Percentiles rank a stretch among this genome's conserved stretches.
phyloP scores from a whole-genome alignment of 345 rosid genomes.

The Salix viminalis region DNA sequence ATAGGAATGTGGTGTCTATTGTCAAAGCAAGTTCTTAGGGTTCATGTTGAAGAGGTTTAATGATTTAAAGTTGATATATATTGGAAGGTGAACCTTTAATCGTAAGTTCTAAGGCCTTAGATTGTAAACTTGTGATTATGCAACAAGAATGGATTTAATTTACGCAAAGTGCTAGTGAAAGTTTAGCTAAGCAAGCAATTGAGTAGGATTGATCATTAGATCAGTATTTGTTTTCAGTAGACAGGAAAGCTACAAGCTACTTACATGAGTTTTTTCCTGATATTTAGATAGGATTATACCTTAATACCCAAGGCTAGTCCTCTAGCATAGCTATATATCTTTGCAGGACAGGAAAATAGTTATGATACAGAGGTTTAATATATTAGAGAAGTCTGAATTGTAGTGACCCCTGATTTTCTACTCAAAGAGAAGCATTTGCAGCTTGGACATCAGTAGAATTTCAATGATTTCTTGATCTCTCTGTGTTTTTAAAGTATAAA shows the following conservation, averaged over 20 bases:
- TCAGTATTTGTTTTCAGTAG: background rate
- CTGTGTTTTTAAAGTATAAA: background rate
- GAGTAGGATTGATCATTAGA: conserved; percentile 14
- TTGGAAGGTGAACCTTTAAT: conserved; percentile 24
- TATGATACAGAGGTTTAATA: background rate
- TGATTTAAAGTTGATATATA: conserved; percentile 29
- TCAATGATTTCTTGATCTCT: background rate
- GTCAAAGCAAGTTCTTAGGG: conserved; percentile 25
- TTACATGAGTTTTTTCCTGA: background rate
- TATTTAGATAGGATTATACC: conserved; percentile 8
- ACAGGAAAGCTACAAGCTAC: conserved; percentile 7
- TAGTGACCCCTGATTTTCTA: background rate
- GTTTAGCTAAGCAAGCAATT: conserved; percentile 22
- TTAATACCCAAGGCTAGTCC: background rate
- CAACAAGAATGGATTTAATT: conserved; percentile 21
- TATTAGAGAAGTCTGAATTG: background rate
- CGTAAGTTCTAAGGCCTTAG: conserved; percentile 27
- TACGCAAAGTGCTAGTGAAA: conserved; percentile 21
- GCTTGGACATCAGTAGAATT: conserved; percentile 4
- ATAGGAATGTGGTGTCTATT: conserved; percentile 19
- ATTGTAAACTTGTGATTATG: conserved; percentile 25
- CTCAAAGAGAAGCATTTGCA: background rate
- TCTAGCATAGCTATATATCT: too few species aligned
- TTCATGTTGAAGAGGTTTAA: conserved; percentile 19
- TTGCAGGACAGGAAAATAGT: too few species aligned